phyloP scores from a whole-genome alignment of 805 yeast genomes.

The Kregervanrija pseudodelftensis region DNA sequence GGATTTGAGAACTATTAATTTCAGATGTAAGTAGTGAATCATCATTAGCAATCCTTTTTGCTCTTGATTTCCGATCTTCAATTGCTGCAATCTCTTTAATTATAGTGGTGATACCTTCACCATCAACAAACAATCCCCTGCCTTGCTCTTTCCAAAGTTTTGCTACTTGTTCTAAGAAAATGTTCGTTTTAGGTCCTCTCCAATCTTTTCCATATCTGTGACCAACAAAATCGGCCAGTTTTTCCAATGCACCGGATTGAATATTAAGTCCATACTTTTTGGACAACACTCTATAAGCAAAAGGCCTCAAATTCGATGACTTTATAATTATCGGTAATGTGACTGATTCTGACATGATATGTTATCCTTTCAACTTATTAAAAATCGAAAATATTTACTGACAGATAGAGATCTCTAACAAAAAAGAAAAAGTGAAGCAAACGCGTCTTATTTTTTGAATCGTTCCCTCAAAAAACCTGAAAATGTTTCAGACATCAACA shows the following conservation, averaged over 20 bases:
- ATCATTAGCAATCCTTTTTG: slow-evolving; percentile 3
- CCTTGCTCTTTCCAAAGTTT: slow-evolving; percentile 84
- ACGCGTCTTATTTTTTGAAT: no score
- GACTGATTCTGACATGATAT: no score
- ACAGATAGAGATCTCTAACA: no score
- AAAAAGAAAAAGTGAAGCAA: no score
- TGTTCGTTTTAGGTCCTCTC: slow-evolving; percentile 60
- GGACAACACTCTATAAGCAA: slow-evolving; percentile 84
- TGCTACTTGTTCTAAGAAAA: slow-evolving; percentile 71
- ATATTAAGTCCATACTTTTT: slow-evolving; percentile 89
- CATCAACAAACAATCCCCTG: slow-evolving; percentile 78
- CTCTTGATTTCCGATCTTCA: slow-evolving; percentile 7
- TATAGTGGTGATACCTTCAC: slow-evolving; percentile 56
- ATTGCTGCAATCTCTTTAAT: slow-evolving; percentile 41
- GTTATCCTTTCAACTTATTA: no score
- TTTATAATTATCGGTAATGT: slow-evolving; percentile 66
- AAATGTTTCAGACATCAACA: no score
- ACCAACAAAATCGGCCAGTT: slow-evolving; percentile 71
- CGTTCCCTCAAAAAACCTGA: no score
- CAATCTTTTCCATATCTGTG: slow-evolving; percentile 77
- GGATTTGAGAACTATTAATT: slow-evolving; percentile 3
- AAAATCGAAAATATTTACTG: no score
- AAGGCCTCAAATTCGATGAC: slow-evolving; percentile 79
- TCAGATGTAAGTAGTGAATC: slow-evolving; percentile 2
- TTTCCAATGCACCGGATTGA: slow-evolving; percentile 74